Evolutionary conservation across 2,329 filamentous ascomycete species (phyloP), one percentile per base, ranked within the genome.

Genomic region (Fusarium nanum): DNA sequence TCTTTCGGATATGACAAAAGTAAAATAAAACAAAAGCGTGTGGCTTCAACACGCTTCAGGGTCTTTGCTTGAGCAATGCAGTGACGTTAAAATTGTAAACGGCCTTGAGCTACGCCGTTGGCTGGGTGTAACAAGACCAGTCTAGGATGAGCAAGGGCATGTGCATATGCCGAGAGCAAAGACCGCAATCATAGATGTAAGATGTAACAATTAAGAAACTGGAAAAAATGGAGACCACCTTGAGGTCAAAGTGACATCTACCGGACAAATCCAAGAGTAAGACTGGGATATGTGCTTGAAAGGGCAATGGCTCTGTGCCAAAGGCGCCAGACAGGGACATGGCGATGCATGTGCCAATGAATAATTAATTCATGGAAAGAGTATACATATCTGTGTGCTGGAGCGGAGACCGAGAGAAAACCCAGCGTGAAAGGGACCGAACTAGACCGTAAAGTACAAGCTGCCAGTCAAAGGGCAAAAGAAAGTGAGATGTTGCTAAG

Each of bases 151-250:
- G 64, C 66, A 75, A 73, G 72, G 70, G 45, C 55, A 69, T 71
- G 56, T 74, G 72, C 74, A 75, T 75, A 72, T 74, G 71, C 72
- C 71, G 72, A 74, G 70, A 68, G 55, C 58, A 64, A 67, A 71
- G 64, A 58, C 67, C 55, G 54, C 47, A 69, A 70, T 66, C 56
- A 49, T 44, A 64, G 58, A 49, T 67, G 70, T 56, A 67, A 64
- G 49, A 72, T 63, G 60, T 56, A 70, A 73, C 63, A 60, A 60
- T 50, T 49, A 61, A 70, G 54, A 61, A 32, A 57, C 52, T 52
- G 56, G 25, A 13, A 47, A 47, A 66, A 58, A 65, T 58, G 61
- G 66, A 55, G 49, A 58, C 60, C 25, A 40, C 48, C 45, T 60
- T 47, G 50, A 45, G 32, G 42, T 30, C 49, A 57, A 66, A 56